A percentile compares a stretch with the other conserved stretches of the same genome.
These are phyloP conservation scores for Microbotryomycetes sp. DNA, from an alignment of 1,284 basidiomycete species.

Conservation along the genomic window DNA sequence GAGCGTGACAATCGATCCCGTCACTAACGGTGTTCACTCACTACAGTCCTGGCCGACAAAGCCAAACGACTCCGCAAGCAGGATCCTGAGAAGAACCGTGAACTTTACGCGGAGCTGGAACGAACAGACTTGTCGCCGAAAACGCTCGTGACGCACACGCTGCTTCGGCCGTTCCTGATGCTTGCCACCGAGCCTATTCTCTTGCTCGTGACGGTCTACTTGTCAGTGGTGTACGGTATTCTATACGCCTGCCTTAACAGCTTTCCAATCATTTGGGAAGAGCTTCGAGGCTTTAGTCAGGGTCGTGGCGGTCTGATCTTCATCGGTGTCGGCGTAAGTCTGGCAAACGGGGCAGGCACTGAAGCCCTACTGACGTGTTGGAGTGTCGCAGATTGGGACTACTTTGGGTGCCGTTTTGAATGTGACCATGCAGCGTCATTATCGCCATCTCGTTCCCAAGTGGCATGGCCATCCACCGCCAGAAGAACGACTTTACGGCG, in stretches of 20 bases:
- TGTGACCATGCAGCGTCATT: constrained; percentile 43
- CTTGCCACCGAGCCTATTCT: constrained; percentile 59
- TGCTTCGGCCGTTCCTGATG: constrained; percentile 60
- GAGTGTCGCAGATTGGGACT: not conserved
- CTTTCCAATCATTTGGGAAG: constrained; percentile 53
- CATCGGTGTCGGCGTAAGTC: constrained; percentile 61
- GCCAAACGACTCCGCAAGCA: constrained; percentile 46
- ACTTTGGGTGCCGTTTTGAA: constrained; percentile 14
- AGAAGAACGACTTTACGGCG: constrained; percentile 56
- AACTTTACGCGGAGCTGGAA: constrained; percentile 55
- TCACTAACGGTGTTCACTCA: no score
- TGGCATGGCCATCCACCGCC: constrained; percentile 54
- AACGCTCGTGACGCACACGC: constrained; percentile 51
- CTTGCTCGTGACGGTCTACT: constrained; percentile 55
- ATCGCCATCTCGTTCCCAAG: constrained; percentile 47
- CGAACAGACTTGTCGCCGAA: constrained; percentile 53
- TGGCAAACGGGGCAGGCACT: constrained; percentile 46
- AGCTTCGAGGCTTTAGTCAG: constrained; percentile 50
- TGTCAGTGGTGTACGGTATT: constrained; percentile 60
- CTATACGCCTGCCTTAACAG: constrained; percentile 45
- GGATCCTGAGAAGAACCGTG: constrained; percentile 35
- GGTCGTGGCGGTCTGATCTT: constrained; percentile 59
- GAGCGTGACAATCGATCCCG: not conserved
- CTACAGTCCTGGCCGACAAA: constrained; percentile 46
- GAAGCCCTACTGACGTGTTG: not conserved